Evolutionary conservation across 2,329 filamentous ascomycete genomes (phyloP).

Genomic region (Emmonsia crescens): DNA sequence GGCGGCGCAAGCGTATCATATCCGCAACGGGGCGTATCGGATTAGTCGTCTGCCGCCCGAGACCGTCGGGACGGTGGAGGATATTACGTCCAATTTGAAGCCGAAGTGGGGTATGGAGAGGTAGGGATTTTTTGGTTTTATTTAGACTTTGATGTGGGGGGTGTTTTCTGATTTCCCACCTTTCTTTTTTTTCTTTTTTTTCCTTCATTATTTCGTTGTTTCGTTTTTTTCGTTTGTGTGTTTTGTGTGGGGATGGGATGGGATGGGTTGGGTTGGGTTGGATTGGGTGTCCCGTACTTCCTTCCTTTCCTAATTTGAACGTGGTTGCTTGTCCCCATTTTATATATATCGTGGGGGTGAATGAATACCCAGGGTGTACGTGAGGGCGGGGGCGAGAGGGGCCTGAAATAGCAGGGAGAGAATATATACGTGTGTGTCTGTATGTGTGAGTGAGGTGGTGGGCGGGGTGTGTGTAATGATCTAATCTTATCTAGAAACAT

Average conservation of each 20-base stretch:
- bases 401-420: too few relatives aligned
- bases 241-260: not conserved
- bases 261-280: too few relatives aligned
- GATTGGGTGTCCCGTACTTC: not conserved
- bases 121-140: not conserved
- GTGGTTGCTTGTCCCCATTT: not conserved
- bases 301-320: not conserved
- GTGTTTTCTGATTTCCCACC: not conserved
- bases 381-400: too few relatives aligned
- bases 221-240: too few relatives aligned
- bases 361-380: not conserved
- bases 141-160: too few relatives aligned
- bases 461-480: too few relatives aligned
- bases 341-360: not conserved
- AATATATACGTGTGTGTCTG: too few relatives aligned
- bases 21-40: conserved; percentile 74
- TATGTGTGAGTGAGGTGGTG: too few relatives aligned
- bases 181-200: not conserved
- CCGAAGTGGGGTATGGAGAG: conserved; percentile 44
- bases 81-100: conserved; percentile 49
- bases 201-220: too few relatives aligned
- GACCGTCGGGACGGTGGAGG: conserved; percentile 64
- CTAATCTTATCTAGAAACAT: too few relatives aligned
- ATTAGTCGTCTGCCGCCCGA: conserved; percentile 75
- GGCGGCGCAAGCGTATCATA: conserved; percentile 54